Percentiles rank a stretch among this genome's conserved stretches.
Evolutionary conservation across 306 rosid species (phyloP).

Genomic region (Nissolia schottii): DNA sequence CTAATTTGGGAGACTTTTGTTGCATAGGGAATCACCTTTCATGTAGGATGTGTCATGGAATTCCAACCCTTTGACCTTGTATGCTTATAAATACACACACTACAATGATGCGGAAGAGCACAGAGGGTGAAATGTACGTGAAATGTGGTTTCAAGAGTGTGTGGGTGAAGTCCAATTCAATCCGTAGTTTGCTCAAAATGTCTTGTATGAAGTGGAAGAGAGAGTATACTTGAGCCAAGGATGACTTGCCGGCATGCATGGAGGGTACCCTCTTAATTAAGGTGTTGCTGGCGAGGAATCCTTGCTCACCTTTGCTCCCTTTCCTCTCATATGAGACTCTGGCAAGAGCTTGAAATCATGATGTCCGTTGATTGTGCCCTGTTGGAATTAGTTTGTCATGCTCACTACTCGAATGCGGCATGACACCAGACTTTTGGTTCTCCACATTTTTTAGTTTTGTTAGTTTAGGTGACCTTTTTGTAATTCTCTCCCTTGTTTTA

Average conservation of each 20-base stretch:
- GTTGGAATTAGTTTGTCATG: not conserved
- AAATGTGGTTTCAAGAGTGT: not conserved
- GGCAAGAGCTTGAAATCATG: not conserved
- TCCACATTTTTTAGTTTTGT: too few relatives aligned
- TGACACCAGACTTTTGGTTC: not conserved
- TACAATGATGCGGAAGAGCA: not conserved
- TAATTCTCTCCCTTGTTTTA: too few relatives aligned
- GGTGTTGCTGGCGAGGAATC: conserved; percentile 26
- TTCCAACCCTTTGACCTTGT: conserved; percentile 27
- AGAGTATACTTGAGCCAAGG: conserved; percentile 47
- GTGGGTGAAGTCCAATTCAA: not conserved
- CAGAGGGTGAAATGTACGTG: not conserved
- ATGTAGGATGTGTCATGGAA: not conserved
- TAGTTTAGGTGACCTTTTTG: not conserved
- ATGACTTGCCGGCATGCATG: conserved; percentile 43
- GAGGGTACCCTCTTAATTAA: too few relatives aligned
- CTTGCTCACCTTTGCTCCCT: conserved; percentile 25
- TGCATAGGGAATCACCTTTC: not conserved
- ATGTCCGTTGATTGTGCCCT: not conserved
- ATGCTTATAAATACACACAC: conserved; percentile 26
- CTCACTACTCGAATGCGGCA: not conserved
- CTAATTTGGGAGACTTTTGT: not conserved
- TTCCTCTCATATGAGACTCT: conserved; percentile 24
- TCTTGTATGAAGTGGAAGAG: conserved; percentile 30
- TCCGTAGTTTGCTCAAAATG: conserved; percentile 18